These are phyloP conservation scores for Neonectria sp. DNA, from an alignment of 2,329 filamentous ascomycete genomes.

Conservation along the genomic window DNA sequence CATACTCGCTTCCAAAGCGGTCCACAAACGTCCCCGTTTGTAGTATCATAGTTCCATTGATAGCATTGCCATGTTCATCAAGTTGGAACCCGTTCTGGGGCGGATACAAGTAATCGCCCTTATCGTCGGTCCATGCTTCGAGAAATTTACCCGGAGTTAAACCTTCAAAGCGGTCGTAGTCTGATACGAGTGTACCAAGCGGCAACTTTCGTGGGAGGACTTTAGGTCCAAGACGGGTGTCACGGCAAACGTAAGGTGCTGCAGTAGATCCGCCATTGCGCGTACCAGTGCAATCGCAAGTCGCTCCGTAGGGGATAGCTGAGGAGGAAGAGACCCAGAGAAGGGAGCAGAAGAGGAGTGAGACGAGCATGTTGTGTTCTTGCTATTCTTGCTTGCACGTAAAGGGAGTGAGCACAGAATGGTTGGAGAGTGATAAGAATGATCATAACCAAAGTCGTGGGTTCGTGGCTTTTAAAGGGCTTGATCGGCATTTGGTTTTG, in stretches of 20 bases:
- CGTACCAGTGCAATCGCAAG: conserved; percentile 45
- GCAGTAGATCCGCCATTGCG: conserved; percentile 32
- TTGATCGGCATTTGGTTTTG: not conserved
- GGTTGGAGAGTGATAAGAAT: not conserved
- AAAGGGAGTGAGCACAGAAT: not conserved
- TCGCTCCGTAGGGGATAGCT: conserved; percentile 32
- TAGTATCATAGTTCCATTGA: conserved; percentile 59
- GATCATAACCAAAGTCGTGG: not conserved
- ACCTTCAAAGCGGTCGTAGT: conserved; percentile 57
- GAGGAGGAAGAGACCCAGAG: conserved; percentile 35
- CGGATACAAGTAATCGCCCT: conserved; percentile 56
- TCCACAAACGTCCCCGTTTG: conserved; percentile 60
- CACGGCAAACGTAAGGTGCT: conserved; percentile 53
- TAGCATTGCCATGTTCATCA: conserved; percentile 52
- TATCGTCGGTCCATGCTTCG: conserved; percentile 49
- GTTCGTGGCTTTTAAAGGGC: not conserved
- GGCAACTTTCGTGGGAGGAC: conserved; percentile 54
- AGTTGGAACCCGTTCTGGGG: conserved; percentile 59
- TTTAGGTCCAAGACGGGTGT: conserved; percentile 55
- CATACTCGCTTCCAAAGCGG: conserved; percentile 63
- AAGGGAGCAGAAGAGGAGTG: conserved; percentile 33
- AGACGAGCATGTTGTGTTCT: conserved; percentile 30
- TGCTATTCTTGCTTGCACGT: not conserved
- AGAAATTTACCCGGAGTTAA: conserved; percentile 60
- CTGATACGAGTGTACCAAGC: conserved; percentile 47